Percentiles rank a stretch among this genome's conserved stretches.
Conservation (phyloP, 2,329 filamentous ascomycete species). For the Dactylellina parvicollis region DNA sequence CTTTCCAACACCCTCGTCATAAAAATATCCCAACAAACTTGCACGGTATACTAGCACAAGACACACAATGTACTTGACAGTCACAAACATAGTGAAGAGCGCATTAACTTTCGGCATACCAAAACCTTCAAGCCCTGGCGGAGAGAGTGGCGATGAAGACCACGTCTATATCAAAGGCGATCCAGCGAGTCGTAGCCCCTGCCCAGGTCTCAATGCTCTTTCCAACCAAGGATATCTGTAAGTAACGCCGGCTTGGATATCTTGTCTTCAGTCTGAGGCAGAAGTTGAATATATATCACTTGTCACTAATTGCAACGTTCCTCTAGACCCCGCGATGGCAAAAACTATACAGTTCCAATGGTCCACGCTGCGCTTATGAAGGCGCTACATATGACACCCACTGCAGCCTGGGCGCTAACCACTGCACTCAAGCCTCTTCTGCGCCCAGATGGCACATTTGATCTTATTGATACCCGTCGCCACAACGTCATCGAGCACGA, state of each 20-base stretch:
- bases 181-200: slow-evolving; percentile 57
- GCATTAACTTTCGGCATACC: slow-evolving; percentile 44
- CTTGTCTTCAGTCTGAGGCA: slow-evolving; percentile 6
- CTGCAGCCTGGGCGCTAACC: slow-evolving; percentile 57
- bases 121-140: slow-evolving; percentile 16
- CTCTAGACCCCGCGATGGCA: slow-evolving; percentile 59
- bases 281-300: not conserved
- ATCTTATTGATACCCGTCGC: slow-evolving; percentile 59
- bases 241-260: not conserved
- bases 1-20: not conserved
- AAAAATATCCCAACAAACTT: not conserved
- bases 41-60: too few species aligned
- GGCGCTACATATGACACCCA: slow-evolving; percentile 56
- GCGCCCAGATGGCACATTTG: slow-evolving; percentile 59
- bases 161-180: slow-evolving; percentile 51
- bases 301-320: not conserved
- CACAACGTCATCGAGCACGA: slow-evolving; percentile 61
- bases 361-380: slow-evolving; percentile 59
- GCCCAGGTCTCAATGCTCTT: slow-evolving; percentile 59
- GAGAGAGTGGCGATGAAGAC: slow-evolving; percentile 53
- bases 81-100: slow-evolving; percentile 52
- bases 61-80: slow-evolving; percentile 54
- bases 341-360: slow-evolving; percentile 58
- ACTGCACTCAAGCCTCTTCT: slow-evolving; percentile 54
- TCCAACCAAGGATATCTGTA: slow-evolving; percentile 60